Percentiles rank a stretch among this genome's conserved stretches.
Conservation (phyloP, 2,329 filamentous ascomycete species). For the Pseudocercospora musae region DNA sequence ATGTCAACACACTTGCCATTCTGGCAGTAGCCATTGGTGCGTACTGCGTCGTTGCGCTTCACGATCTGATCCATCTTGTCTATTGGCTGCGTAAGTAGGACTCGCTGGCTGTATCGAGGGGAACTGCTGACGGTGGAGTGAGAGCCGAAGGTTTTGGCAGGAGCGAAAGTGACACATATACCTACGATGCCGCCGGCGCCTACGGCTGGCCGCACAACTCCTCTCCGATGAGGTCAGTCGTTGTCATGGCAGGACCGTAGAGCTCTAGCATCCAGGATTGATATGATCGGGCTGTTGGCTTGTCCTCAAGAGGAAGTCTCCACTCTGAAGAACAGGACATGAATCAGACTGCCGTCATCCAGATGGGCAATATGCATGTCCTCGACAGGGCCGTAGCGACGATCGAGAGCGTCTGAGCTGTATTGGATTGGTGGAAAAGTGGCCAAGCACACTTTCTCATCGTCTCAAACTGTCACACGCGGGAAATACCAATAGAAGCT, state of each 20-base stretch:
- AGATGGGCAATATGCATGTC: neutral
- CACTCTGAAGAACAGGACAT: neutral
- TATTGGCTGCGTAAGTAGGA: neutral
- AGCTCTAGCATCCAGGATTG: neutral
- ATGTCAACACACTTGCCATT: slow-evolving; percentile 53
- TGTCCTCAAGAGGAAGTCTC: slow-evolving; percentile 1
- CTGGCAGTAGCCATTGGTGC: slow-evolving; percentile 40
- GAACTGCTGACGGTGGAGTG: neutral
- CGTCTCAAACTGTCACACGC: neutral
- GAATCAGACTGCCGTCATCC: neutral
- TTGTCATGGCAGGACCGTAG: neutral
- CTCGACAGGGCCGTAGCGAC: neutral
- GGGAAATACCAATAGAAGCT: neutral
- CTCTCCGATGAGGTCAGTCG: neutral
- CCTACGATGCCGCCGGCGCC: neutral
- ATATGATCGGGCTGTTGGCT: neutral
- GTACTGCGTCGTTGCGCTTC: slow-evolving; percentile 15
- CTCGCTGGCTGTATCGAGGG: neutral
- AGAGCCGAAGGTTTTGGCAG: neutral
- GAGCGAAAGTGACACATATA: slow-evolving; percentile 1
- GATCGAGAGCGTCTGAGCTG: neutral
- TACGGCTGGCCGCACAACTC: neutral
- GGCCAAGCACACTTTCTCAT: neutral
- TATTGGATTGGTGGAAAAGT: neutral
- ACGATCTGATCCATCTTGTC: slow-evolving; percentile 11